A percentile compares a stretch with the other conserved stretches of the same genome.
phyloP scores from a whole-genome alignment of 1,284 basidiomycete genomes.

The Trametes hirsuta region DNA sequence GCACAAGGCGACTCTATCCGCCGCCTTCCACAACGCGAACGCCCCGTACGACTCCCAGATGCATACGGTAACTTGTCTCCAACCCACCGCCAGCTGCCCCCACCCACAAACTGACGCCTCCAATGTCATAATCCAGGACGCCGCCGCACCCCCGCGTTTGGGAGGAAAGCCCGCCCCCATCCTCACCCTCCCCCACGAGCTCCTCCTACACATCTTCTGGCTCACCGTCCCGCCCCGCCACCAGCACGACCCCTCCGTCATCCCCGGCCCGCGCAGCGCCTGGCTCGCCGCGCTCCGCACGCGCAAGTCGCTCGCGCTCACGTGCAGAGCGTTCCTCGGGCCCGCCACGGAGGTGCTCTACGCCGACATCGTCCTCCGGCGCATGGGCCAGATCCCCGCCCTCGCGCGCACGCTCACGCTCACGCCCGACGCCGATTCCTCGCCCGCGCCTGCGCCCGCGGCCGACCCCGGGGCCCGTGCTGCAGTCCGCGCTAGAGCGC shows the following conservation, averaged over 20 bases:
- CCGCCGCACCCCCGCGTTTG: too few relatives aligned
- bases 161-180: neutral
- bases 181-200: neutral
- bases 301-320: constrained; percentile 1
- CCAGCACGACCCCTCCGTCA: constrained; percentile 4
- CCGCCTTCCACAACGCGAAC: too few relatives aligned
- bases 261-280: neutral
- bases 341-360: constrained; percentile 10
- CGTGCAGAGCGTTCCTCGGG: neutral
- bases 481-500: too few relatives aligned
- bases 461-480: too few relatives aligned
- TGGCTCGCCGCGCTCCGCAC: constrained; percentile 9
- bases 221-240: neutral
- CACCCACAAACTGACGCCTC: neutral
- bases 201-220: constrained; percentile 10
- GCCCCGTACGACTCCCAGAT: too few relatives aligned
- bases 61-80: too few relatives aligned
- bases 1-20: neutral
- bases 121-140: neutral
- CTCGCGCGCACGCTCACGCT: constrained; percentile 2
- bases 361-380: constrained; percentile 9
- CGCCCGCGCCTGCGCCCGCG: too few relatives aligned
- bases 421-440: neutral
- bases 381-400: constrained; percentile 8
- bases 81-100: neutral